These are phyloP conservation scores for Annulohypoxylon stygium DNA, from an alignment of 495 filamentous ascomycete species.

Conservation along the genomic window DNA sequence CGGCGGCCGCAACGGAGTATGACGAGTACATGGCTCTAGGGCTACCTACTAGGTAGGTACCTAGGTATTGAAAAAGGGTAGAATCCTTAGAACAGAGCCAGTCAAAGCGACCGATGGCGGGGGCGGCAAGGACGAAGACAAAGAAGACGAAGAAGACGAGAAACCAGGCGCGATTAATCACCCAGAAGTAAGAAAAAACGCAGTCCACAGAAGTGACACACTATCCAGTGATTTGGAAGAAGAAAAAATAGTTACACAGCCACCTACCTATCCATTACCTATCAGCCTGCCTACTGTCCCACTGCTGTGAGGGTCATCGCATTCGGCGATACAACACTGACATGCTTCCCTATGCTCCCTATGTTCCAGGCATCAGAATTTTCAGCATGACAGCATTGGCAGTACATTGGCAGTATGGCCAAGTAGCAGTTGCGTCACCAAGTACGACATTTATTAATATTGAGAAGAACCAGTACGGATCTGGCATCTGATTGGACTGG, in stretches of 20 bases:
- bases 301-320: neutral
- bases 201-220: neutral
- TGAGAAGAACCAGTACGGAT: neutral
- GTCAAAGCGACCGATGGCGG: neutral
- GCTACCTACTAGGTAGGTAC: no score
- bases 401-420: no score
- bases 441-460: neutral
- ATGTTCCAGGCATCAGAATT: no score
- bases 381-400: no score
- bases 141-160: neutral
- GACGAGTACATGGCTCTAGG: neutral
- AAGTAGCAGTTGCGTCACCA: no score
- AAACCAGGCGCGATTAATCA: no score
- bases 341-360: no score
- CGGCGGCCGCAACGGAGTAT: neutral
- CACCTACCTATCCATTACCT: neutral
- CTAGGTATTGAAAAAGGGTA: no score
- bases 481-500: neutral
- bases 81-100: no score
- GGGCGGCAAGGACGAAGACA: neutral
- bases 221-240: neutral
- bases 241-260: neutral
- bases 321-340: neutral
- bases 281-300: no score
- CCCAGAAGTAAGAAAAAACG: neutral